Percentiles rank a stretch among this genome's conserved stretches.
Evolutionary conservation across 2,329 filamentous ascomycete species (phyloP).

Genomic region (Xylariaceae sp.): DNA sequence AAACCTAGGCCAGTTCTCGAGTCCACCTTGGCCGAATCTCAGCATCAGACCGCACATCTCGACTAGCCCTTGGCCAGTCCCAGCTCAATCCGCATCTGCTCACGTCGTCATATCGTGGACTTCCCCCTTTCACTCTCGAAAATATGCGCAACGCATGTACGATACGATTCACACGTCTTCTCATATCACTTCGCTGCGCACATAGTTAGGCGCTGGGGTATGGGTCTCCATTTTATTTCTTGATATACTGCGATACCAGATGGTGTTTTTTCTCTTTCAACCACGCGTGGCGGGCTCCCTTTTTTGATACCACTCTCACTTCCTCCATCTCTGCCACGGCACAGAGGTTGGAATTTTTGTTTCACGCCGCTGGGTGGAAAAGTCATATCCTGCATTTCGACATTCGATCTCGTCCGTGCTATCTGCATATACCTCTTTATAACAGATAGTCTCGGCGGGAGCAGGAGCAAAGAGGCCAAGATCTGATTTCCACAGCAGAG

Average conservation of each 20-base stretch:
- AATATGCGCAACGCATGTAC: constrained; percentile 8
- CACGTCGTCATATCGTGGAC: not conserved
- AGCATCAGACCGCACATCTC: constrained; percentile 2
- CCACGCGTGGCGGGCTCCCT: constrained; percentile 11
- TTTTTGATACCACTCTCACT: constrained; percentile 25
- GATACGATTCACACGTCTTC: constrained; percentile 7
- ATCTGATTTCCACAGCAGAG: too few species aligned
- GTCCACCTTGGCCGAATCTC: constrained; percentile 7
- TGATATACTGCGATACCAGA: constrained; percentile 21
- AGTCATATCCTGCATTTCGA: too few species aligned
- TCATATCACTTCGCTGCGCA: not conserved
- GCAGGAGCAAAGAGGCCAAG: too few species aligned
- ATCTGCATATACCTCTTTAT: too few species aligned
- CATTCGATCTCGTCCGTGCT: too few species aligned
- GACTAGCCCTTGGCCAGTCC: not conserved
- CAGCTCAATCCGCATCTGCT: not conserved
- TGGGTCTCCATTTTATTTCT: constrained; percentile 12
- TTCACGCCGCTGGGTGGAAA: too few species aligned
- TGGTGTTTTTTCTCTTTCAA: constrained; percentile 10
- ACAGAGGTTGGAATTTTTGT: constrained; percentile 8
- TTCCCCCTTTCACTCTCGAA: constrained; percentile 1
- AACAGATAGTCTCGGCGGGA: too few species aligned
- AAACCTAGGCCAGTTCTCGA: constrained; percentile 11
- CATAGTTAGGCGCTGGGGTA: not conserved
- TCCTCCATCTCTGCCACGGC: constrained; percentile 5